Evolutionary conservation across 768 basidiomycete genomes (phyloP).

Genomic region (Naganishia randhawae): DNA sequence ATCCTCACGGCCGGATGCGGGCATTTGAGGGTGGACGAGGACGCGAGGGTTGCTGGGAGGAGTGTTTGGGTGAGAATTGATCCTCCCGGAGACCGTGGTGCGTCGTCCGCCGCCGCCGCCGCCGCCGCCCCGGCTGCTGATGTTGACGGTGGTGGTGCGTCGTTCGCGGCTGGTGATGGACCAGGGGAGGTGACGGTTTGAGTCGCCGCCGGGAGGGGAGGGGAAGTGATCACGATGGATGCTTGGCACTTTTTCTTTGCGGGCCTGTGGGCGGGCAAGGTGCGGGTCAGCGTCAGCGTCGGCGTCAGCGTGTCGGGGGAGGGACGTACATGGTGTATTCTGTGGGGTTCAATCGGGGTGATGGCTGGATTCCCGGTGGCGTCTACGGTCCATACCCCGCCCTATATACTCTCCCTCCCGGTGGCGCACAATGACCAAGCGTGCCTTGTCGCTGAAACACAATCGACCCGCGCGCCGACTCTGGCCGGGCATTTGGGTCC

Average conservation of each 20-base stretch:
- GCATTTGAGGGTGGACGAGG: constrained; percentile 45
- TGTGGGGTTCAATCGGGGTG: no score
- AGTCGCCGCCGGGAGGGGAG: constrained; percentile 25
- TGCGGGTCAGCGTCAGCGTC: not conserved
- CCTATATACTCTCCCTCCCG: not conserved
- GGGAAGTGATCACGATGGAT: constrained; percentile 44
- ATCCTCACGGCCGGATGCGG: constrained; percentile 44
- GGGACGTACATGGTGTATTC: constrained; percentile 8
- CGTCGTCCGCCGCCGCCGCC: not conserved
- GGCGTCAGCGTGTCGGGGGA: no score
- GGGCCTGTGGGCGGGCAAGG: constrained; percentile 36
- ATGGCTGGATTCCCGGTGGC: no score
- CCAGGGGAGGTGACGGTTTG: constrained; percentile 42
- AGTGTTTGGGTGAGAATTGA: not conserved
- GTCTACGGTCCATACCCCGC: no score
- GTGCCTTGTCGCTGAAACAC: constrained; percentile 8
- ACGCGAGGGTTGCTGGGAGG: constrained; percentile 42
- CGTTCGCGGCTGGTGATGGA: no score
- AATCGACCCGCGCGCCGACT: not conserved
- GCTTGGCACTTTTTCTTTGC: constrained; percentile 47
- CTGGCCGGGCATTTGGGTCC: not conserved
- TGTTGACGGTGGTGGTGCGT: constrained; percentile 14
- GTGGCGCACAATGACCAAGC: constrained; percentile 11
- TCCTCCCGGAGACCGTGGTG: constrained; percentile 15
- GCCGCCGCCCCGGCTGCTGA: not conserved